Conservation (phyloP, 2,329 filamentous ascomycete genomes). For the Sporothrix phasma region DNA sequence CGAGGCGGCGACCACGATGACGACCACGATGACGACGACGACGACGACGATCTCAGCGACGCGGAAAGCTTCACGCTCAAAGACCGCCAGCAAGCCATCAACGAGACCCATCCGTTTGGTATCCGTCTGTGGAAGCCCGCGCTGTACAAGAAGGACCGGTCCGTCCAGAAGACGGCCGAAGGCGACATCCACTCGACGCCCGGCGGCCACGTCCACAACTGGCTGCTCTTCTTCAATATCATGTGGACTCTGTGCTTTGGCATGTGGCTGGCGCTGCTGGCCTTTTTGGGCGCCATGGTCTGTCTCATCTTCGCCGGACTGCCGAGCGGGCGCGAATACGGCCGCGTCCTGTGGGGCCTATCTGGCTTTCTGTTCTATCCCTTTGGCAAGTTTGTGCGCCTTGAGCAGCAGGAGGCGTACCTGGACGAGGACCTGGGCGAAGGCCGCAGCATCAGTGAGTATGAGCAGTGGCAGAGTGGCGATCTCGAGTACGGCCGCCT, state of each 20-base stretch:
- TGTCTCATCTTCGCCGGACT: slow-evolving; percentile 74
- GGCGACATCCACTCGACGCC: slow-evolving; percentile 94
- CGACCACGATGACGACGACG: slow-evolving; percentile 40
- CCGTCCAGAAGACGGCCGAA: slow-evolving; percentile 91
- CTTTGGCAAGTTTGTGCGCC: slow-evolving; percentile 89
- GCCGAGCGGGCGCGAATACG: slow-evolving; percentile 76
- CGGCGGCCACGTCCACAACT: slow-evolving; percentile 72
- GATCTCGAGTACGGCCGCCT: slow-evolving; percentile 91
- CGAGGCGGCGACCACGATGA: slow-evolving; percentile 32
- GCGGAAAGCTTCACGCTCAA: slow-evolving; percentile 97
- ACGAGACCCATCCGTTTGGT: slow-evolving; percentile 96
- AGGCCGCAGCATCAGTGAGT: slow-evolving; percentile 93
- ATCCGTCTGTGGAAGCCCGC: slow-evolving; percentile 99
- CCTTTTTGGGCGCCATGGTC: slow-evolving; percentile 61
- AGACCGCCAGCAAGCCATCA: slow-evolving; percentile 94
- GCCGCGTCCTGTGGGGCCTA: slow-evolving; percentile 72
- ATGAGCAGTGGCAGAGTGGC: slow-evolving; percentile 97
- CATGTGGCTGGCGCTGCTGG: slow-evolving; percentile 84
- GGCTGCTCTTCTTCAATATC: slow-evolving; percentile 80
- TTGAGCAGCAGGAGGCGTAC: slow-evolving; percentile 91
- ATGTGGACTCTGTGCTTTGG: slow-evolving; percentile 88
- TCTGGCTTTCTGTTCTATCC: slow-evolving; percentile 86
- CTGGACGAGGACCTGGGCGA: slow-evolving; percentile 90
- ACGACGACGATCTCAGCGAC: slow-evolving; percentile 69
- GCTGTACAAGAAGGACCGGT: slow-evolving; percentile 93